Conservation (phyloP, 129 eudicot species). For the Glebionis coronaria region DNA sequence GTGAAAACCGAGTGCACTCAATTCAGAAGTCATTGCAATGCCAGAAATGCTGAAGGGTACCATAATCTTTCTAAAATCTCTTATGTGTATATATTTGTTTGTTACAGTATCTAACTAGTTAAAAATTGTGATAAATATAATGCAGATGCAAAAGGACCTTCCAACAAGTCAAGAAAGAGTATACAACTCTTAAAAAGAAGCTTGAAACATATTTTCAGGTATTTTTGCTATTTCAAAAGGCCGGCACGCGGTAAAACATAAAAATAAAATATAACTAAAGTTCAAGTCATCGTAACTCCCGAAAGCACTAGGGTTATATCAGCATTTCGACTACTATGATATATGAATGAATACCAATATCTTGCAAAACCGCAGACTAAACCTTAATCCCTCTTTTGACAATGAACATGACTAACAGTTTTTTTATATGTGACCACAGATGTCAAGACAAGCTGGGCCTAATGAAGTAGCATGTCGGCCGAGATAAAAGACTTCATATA, state of each 20-base stretch:
- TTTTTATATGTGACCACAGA: conserved; percentile 34
- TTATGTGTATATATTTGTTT: not conserved
- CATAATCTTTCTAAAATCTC: not conserved
- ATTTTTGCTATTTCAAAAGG: not conserved
- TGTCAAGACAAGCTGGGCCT: conserved; percentile 86
- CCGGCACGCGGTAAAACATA: too few species aligned
- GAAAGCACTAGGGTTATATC: too few species aligned
- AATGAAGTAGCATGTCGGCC: conserved; percentile 57
- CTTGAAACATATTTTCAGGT: conserved; percentile 95
- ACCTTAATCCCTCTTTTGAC: not conserved
- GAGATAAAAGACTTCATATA: conserved; percentile 29
- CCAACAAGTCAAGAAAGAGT: conserved; percentile 81
- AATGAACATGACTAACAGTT: not conserved
- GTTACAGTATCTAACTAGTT: too few species aligned
- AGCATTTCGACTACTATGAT: not conserved
- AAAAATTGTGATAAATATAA: not conserved
- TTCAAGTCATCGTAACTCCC: not conserved
- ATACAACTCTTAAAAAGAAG: conserved; percentile 69
- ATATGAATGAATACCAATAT: not conserved
- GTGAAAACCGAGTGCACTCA: conserved; percentile 76
- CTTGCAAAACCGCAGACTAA: not conserved
- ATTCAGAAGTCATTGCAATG: conserved; percentile 65
- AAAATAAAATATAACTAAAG: too few species aligned
- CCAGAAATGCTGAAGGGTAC: conserved; percentile 75
- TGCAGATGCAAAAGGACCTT: conserved; percentile 84